phyloP scores from a whole-genome alignment of 495 filamentous ascomycete genomes.

The Penicillium flavigenum region DNA sequence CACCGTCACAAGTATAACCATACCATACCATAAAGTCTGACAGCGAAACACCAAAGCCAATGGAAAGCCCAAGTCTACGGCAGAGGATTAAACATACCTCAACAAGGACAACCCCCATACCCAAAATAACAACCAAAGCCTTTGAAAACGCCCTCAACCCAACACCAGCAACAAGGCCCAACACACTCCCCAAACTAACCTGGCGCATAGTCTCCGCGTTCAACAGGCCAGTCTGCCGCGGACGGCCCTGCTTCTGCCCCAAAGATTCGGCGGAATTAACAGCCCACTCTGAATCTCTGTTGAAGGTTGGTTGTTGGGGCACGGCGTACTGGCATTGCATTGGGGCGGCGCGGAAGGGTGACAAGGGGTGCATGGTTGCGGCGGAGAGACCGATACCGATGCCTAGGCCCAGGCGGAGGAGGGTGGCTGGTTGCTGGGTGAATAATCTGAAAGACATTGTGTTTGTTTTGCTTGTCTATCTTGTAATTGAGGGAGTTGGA shows the following conservation, averaged over 20 bases:
- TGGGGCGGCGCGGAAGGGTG: constrained; percentile 40
- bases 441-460: constrained; percentile 35
- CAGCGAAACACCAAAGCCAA: not conserved
- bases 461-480: not conserved
- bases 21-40: not conserved
- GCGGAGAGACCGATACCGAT: constrained; percentile 39
- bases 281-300: constrained; percentile 31
- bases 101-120: constrained; percentile 65
- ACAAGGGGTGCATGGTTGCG: constrained; percentile 34
- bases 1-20: not conserved
- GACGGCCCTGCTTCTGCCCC: constrained; percentile 30
- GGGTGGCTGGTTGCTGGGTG: constrained; percentile 31
- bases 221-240: constrained; percentile 26
- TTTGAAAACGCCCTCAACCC: constrained; percentile 73
- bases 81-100: constrained; percentile 55
- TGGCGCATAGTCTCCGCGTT: constrained; percentile 58
- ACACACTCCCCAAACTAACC: constrained; percentile 66
- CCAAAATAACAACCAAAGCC: constrained; percentile 68
- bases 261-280: constrained; percentile 24
- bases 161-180: constrained; percentile 68
- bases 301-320: constrained; percentile 22
- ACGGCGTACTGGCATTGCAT: constrained; percentile 43
- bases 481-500: constrained; percentile 6
- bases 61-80: not conserved
- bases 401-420: constrained; percentile 43